Evolutionary conservation across 495 filamentous ascomycete genomes (phyloP).

Genomic region (Cudoniella acicularis): DNA sequence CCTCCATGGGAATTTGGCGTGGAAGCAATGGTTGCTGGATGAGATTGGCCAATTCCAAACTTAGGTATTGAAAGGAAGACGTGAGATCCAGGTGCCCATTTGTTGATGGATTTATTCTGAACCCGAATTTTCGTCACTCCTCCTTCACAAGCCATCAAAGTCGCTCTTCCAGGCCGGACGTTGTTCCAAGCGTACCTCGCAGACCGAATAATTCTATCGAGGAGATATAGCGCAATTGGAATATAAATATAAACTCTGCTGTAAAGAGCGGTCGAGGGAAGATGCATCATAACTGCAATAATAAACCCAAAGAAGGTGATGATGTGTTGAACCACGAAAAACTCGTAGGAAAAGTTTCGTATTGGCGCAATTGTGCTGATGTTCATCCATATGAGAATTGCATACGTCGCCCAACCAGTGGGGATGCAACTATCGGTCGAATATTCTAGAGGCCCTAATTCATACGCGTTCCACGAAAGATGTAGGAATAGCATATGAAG

Average conservation of each 20-base stretch:
- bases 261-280: constrained; percentile 50
- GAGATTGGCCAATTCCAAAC: constrained; percentile 65
- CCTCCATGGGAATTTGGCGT: constrained; percentile 42
- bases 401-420: constrained; percentile 71
- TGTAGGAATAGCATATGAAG: constrained; percentile 75
- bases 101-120: constrained; percentile 48
- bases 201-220: constrained; percentile 61
- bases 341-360: constrained; percentile 67
- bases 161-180: constrained; percentile 37
- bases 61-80: constrained; percentile 72
- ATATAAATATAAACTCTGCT: constrained; percentile 59
- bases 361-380: constrained; percentile 69
- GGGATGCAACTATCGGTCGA: constrained; percentile 30
- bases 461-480: constrained; percentile 59
- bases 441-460: constrained; percentile 47
- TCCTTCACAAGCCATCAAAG: constrained; percentile 27
- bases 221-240: constrained; percentile 63
- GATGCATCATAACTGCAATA: constrained; percentile 62
- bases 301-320: constrained; percentile 64
- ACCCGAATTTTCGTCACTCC: constrained; percentile 58
- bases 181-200: constrained; percentile 59
- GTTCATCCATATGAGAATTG: constrained; percentile 66
- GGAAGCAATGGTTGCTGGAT: constrained; percentile 76
- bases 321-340: constrained; percentile 85
- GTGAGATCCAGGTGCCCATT: constrained; percentile 76